Base-by-base conservation (phyloP, 352 stramenopile genomes). In the Phytophthora agathidicida region DNA sequence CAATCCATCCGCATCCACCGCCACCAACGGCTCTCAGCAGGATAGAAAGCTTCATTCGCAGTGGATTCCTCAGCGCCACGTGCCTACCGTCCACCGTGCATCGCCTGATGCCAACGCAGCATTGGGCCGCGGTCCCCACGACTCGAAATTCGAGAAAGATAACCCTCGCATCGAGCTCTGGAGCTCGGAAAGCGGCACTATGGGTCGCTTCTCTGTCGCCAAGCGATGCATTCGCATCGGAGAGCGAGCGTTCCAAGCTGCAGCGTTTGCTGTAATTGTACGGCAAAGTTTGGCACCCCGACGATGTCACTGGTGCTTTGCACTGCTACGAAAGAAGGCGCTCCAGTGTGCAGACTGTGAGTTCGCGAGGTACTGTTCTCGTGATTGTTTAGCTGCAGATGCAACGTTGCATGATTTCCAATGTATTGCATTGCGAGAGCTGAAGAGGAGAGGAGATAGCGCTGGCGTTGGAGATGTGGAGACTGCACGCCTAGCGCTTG, bases 241-340 rank as follows among this genome's bases (percentile, higher is more conserved):
- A 22, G 33, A 75, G 17, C 58, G 47, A 44, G 74, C 55, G 0
- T 43, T 89, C 17, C 52, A 69, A 43, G 71, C 81, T 23, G 60
- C 69, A 33, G 76, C 75, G 10, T 91, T 91, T 43, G 78, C 81
- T 9, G 72, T 83, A 9, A 46, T 85, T 33, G 54, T 88, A 3
- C 45, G 61, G 2, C 63, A 91, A 27, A 53, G 38, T 17, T 42
- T 74, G 22, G 55, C 28, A 2, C 20, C n/a, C 24, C 44, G 47
- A 38, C 64, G 58, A 31, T 91, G 81, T 50, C 81, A 89, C 55
- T 89, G 77, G 77, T 89, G 78, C 74, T 88, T 91, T 38, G 7
- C 6, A 10, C 20, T 20, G 35, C 65, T 90, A 5, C 47, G 44
- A 1, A 71, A 71, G 41, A 86, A 77, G 51, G 77, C 72, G 17